Percentiles rank a stretch among this genome's conserved stretches.
Conservation (phyloP, 495 filamentous ascomycete species). For the Podospora sp. region DNA sequence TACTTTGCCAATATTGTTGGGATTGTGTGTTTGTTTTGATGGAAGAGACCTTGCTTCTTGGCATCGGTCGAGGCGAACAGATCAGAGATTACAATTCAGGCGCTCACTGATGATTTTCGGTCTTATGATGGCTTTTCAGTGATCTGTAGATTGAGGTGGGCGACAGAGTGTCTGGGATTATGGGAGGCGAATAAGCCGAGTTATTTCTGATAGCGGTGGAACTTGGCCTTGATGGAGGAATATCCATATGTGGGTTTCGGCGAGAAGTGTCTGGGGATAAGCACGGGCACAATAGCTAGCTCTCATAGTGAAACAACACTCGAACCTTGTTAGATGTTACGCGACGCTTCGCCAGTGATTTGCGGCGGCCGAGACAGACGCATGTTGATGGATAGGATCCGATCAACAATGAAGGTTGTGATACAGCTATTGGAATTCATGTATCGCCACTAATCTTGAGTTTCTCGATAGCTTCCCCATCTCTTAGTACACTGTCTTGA, state of each 20-base stretch:
- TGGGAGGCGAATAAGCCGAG: background rate
- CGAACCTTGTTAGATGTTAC: too few species aligned
- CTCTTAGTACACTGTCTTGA: background rate
- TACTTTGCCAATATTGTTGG: slow-evolving; percentile 1
- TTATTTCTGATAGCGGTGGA: background rate
- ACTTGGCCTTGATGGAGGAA: background rate
- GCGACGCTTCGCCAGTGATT: too few species aligned
- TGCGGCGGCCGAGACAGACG: background rate
- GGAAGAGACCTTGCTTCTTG: slow-evolving; percentile 2
- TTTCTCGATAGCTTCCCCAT: slow-evolving; percentile 26
- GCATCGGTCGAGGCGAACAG: background rate
- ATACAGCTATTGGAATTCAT: slow-evolving; percentile 15
- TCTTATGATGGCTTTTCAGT: background rate
- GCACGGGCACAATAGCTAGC: too few species aligned
- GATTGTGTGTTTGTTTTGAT: slow-evolving; percentile 1
- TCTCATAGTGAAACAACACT: background rate
- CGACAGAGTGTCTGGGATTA: background rate
- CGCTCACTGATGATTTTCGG: background rate
- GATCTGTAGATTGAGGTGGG: background rate
- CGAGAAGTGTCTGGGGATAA: background rate
- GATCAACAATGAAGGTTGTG: background rate
- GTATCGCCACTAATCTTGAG: slow-evolving; percentile 30
- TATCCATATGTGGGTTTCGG: background rate
- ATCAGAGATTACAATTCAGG: slow-evolving; percentile 10
- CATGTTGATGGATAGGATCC: background rate